Conservation (phyloP, 352 stramenopile genomes). For the Pythium sp. region DNA sequence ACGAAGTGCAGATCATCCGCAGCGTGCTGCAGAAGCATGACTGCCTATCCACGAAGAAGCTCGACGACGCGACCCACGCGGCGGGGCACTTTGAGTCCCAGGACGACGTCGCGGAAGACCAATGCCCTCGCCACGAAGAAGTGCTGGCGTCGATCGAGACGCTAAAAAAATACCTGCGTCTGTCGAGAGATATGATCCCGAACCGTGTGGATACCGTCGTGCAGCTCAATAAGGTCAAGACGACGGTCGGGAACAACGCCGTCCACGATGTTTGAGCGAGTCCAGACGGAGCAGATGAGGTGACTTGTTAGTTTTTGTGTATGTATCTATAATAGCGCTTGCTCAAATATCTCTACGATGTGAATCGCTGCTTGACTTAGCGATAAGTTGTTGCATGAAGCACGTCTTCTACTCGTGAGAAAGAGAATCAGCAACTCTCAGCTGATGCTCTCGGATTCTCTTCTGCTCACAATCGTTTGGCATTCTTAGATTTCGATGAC, state of each 20-base stretch:
- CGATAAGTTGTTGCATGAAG: neutral
- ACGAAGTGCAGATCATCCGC: conserved; percentile 82
- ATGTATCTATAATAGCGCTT: conserved; percentile 1
- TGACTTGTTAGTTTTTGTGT: conserved; percentile 1
- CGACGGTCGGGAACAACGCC: conserved; percentile 30
- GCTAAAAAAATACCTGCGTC: conserved; percentile 74
- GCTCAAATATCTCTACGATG: conserved; percentile 9
- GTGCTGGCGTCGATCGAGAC: conserved; percentile 58
- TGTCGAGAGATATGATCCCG: conserved; percentile 47
- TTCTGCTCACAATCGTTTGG: neutral
- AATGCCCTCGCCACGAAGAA: conserved; percentile 46
- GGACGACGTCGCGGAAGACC: conserved; percentile 50
- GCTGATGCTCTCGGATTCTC: neutral
- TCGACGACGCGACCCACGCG: conserved; percentile 53
- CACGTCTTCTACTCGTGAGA: neutral
- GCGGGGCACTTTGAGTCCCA: conserved; percentile 47
- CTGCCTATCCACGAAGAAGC: conserved; percentile 58
- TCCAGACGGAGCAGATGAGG: neutral
- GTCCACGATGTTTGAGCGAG: conserved; percentile 29
- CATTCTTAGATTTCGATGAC: neutral
- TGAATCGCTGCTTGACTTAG: neutral
- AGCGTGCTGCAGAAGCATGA: conserved; percentile 81
- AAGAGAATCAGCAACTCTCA: too few relatives aligned
- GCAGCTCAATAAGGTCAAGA: conserved; percentile 73
- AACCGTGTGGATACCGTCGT: conserved; percentile 63